These are phyloP conservation scores for Glebionis coronaria DNA, from an alignment of 129 eudicot species.

Conservation along the genomic window DNA sequence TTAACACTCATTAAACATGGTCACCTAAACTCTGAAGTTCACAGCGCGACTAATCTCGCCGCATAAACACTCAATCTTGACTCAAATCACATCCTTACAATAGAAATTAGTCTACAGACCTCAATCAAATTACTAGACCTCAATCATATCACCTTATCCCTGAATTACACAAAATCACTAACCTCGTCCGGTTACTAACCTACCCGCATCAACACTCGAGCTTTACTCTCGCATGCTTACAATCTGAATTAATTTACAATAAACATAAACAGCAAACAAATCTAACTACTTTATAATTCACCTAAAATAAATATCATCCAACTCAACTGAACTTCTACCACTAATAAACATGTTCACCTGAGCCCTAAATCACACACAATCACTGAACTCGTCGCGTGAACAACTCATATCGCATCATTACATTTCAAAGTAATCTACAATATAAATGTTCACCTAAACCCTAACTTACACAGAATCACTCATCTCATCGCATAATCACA, in stretches of 20 bases:
- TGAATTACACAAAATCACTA: no score
- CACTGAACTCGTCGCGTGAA: slow-evolving; percentile 14
- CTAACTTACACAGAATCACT: slow-evolving; percentile 34
- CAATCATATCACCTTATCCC: no score
- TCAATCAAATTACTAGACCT: no score
- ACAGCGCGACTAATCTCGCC: slow-evolving; percentile 14
- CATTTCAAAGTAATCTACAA: background rate
- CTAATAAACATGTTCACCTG: slow-evolving; percentile 6
- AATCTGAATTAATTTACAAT: slow-evolving; percentile 8
- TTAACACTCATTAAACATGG: background rate
- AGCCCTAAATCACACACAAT: slow-evolving; percentile 44
- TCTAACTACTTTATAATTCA: slow-evolving; percentile 9
- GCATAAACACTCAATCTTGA: background rate
- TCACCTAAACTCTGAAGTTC: slow-evolving; percentile 42
- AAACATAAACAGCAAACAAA: slow-evolving; percentile 16
- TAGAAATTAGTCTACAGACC: background rate
- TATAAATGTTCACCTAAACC: slow-evolving; percentile 28
- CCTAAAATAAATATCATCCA: background rate
- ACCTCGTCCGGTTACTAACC: no score
- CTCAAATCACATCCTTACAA: background rate
- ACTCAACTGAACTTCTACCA: slow-evolving; percentile 12
- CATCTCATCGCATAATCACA: slow-evolving; percentile 11
- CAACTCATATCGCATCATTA: background rate
- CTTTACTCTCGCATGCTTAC: background rate
- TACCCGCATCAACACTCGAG: no score